These are phyloP conservation scores for Gymnopus androsaceus DNA, from an alignment of 1,284 basidiomycete genomes.

Conservation along the genomic window DNA sequence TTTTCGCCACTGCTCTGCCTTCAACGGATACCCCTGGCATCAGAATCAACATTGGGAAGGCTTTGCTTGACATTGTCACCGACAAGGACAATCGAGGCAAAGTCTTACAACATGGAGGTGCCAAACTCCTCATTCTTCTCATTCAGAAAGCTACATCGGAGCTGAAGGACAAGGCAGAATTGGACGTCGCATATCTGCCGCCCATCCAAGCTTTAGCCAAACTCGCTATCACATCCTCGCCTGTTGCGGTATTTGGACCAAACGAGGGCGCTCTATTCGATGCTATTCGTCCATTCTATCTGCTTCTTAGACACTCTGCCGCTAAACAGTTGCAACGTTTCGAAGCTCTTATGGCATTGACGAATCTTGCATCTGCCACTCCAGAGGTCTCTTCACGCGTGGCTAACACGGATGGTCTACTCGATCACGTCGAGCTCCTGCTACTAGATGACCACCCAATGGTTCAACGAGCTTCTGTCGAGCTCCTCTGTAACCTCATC, in stretches of 20 bases:
- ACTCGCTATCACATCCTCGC: conserved; percentile 88
- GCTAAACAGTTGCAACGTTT: conserved; percentile 83
- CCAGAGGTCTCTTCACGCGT: conserved; percentile 67
- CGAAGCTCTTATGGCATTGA: conserved; percentile 93
- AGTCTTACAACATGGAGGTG: conserved; percentile 84
- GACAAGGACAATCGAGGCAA: conserved; percentile 76
- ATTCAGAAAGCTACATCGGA: conserved; percentile 45
- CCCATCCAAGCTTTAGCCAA: conserved; percentile 90
- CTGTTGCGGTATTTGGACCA: conserved; percentile 87
- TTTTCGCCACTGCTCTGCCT: conserved; percentile 60
- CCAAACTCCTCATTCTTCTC: conserved; percentile 68
- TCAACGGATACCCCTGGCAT: conserved; percentile 58
- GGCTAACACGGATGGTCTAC: conserved; percentile 58
- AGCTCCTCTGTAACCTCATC: conserved; percentile 93
- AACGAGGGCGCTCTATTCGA: conserved; percentile 77
- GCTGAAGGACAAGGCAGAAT: conserved; percentile 21
- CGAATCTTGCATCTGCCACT: conserved; percentile 87
- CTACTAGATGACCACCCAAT: conserved; percentile 84
- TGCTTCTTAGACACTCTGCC: conserved; percentile 67
- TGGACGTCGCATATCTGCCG: conserved; percentile 57
- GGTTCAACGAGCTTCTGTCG: conserved; percentile 83
- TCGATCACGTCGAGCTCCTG: conserved; percentile 76
- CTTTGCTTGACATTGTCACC: conserved; percentile 74
- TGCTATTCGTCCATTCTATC: conserved; percentile 75
- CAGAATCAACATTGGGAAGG: conserved; percentile 50